Evolutionary conservation across 176 grass and related monocot genomes (phyloP).

Genomic region (Carex pumila): DNA sequence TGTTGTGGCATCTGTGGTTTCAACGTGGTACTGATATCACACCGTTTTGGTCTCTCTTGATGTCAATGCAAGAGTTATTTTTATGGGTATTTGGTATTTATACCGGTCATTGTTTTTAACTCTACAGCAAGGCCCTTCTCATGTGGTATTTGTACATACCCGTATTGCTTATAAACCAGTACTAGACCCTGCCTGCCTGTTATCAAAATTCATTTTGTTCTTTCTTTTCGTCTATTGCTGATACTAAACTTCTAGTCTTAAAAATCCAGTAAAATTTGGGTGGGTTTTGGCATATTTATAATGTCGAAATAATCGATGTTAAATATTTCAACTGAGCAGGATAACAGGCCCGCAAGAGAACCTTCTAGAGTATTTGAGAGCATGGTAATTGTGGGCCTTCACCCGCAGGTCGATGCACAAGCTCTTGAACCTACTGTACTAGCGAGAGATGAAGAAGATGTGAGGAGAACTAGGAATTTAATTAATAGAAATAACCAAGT

Average conservation of each 20-base stretch:
- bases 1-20: constrained; percentile 2
- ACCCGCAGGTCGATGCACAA: constrained; percentile 68
- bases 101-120: not conserved
- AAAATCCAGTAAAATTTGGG: not conserved
- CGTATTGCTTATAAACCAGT: not conserved
- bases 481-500: constrained; percentile 66
- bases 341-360: constrained; percentile 62
- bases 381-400: constrained; percentile 84
- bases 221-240: not conserved
- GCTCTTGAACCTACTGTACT: constrained; percentile 61
- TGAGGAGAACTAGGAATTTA: constrained; percentile 66
- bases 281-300: not conserved
- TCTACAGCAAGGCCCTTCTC: not conserved
- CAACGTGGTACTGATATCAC: constrained; percentile 1
- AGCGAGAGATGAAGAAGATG: constrained; percentile 55
- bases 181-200: not conserved
- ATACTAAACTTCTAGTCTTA: constrained; percentile 15
- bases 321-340: constrained; percentile 41
- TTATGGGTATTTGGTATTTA: not conserved
- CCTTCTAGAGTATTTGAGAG: constrained; percentile 87
- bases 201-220: not conserved
- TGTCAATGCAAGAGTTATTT: not conserved
- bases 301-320: not conserved
- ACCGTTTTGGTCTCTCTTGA: not conserved
- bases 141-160: not conserved